These are phyloP conservation scores for Leucoagaricus sp. DNA, from an alignment of 1,284 basidiomycete species.

Conservation along the genomic window DNA sequence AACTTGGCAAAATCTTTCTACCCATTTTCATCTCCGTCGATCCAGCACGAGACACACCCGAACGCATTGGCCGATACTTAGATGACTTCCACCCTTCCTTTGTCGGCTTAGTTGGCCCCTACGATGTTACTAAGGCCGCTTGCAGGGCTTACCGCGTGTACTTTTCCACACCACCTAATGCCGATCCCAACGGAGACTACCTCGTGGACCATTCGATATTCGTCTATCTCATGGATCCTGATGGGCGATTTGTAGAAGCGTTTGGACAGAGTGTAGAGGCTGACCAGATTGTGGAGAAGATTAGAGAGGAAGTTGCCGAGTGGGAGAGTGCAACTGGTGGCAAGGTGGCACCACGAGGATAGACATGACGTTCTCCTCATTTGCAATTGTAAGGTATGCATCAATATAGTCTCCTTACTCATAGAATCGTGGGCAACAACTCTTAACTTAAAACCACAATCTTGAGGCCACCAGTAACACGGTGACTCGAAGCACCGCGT, in stretches of 20 bases:
- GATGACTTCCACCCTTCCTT: constrained; percentile 91
- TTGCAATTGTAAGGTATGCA: too few species aligned
- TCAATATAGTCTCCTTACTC: background rate
- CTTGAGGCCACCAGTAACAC: too few species aligned
- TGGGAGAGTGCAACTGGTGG: constrained; percentile 50
- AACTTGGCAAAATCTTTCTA: constrained; percentile 62
- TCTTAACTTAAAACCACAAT: too few species aligned
- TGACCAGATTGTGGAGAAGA: constrained; percentile 68
- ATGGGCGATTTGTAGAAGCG: constrained; percentile 94
- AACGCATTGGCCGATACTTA: constrained; percentile 61
- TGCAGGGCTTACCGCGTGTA: constrained; percentile 98
- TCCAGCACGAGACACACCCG: constrained; percentile 85
- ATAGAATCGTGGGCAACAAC: too few species aligned
- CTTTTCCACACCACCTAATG: constrained; percentile 94
- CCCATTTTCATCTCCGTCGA: constrained; percentile 97
- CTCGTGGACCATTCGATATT: constrained; percentile 97
- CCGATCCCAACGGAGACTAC: constrained; percentile 88
- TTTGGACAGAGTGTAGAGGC: constrained; percentile 85
- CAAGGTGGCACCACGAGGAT: constrained; percentile 15
- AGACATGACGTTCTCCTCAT: background rate
- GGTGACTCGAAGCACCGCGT: too few species aligned
- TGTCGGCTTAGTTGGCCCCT: constrained; percentile 87
- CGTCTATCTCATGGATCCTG: constrained; percentile 98
- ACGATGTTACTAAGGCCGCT: constrained; percentile 82
- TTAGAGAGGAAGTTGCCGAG: constrained; percentile 56